Evolutionary conservation across 768 basidiomycete genomes (phyloP), one percentile per base, ranked within the genome.

Genomic region (Mycena galericulata): DNA sequence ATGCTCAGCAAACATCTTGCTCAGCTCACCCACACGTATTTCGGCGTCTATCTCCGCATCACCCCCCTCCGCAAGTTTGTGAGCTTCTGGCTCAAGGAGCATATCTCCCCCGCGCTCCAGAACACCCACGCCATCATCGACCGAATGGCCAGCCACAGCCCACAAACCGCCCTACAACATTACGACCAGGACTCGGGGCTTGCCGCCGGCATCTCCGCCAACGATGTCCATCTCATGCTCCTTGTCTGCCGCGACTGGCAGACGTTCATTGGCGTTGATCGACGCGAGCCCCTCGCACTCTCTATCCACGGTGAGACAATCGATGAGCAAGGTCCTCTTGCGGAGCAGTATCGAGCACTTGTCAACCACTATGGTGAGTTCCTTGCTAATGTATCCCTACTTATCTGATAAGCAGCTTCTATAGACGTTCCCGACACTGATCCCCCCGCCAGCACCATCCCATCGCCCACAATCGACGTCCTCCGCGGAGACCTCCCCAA

Each of bases 1-100:
- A 49, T 36, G 18, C 55, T 65, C 24, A 49, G 54, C n/a, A 32
- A 36, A 26, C 18, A 38, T 9, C 50, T 64, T 27, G 62, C 26
- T 5, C 17, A 47, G 20, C 9, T 64, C 62, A 64, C 62, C 20
- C 18, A 26, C 43, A 5, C 4, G 22, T 11, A 30, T 14, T 30
- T 60, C 20, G 24, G 26, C 20, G 63, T 55, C 32, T 17, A 43
- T 43, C 41, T 43, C 15, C 8, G 15, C 7, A 43, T 43, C 8
- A 43, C 41, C 7, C 41, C 41, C 20, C 18, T 43, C 41, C 20
- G 41, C 7, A 43, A 43, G 41, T 43, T 43, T n/a, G 20, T 43
- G 20, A 43, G 5, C 9, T 43, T 43, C 20, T n/a, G 41, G 41
- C 41, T 43, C 41, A 43, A 43, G 20, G 41, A 43, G 41, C 41